phyloP scores from a whole-genome alignment of 805 yeast species.

The Zygosaccharomyces bisporus region DNA sequence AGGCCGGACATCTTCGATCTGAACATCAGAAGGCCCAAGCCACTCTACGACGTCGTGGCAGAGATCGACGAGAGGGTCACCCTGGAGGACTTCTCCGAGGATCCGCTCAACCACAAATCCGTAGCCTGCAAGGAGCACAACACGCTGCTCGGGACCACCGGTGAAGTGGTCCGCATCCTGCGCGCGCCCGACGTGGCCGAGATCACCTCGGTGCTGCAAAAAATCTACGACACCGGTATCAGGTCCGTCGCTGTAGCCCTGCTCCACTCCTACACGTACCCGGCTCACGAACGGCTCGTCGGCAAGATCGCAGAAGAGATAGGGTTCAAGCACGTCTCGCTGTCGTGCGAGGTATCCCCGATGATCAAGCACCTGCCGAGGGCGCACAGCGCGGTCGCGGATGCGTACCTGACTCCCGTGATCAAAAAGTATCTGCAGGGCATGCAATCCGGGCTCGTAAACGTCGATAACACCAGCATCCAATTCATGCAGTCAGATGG shows the following conservation, averaged over 20 bases:
- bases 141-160: slow-evolving; percentile 56
- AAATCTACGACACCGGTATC: slow-evolving; percentile 54
- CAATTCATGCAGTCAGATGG: slow-evolving; percentile 97
- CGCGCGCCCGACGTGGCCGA: slow-evolving; percentile 46
- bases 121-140: slow-evolving; percentile 16
- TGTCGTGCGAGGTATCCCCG: slow-evolving; percentile 67
- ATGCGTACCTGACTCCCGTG: slow-evolving; percentile 80
- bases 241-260: slow-evolving; percentile 68
- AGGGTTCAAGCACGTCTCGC: slow-evolving; percentile 67
- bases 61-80: slow-evolving; percentile 92
- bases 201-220: slow-evolving; percentile 41
- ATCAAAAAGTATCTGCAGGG: slow-evolving; percentile 59
- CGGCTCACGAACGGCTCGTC: slow-evolving; percentile 60
- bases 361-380: slow-evolving; percentile 75
- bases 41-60: slow-evolving; percentile 67
- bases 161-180: slow-evolving; percentile 61
- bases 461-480: slow-evolving; percentile 46
- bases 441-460: slow-evolving; percentile 58
- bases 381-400: slow-evolving; percentile 74
- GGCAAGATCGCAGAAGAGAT: slow-evolving; percentile 57
- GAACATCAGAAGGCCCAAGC: slow-evolving; percentile 65
- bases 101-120: slow-evolving; percentile 43
- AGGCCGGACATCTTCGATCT: slow-evolving; percentile 87
- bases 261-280: slow-evolving; percentile 69
- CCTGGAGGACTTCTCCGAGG: slow-evolving; percentile 73